Base-by-base conservation (phyloP, 345 rosid genomes). In the Boechera retrofracta region DNA sequence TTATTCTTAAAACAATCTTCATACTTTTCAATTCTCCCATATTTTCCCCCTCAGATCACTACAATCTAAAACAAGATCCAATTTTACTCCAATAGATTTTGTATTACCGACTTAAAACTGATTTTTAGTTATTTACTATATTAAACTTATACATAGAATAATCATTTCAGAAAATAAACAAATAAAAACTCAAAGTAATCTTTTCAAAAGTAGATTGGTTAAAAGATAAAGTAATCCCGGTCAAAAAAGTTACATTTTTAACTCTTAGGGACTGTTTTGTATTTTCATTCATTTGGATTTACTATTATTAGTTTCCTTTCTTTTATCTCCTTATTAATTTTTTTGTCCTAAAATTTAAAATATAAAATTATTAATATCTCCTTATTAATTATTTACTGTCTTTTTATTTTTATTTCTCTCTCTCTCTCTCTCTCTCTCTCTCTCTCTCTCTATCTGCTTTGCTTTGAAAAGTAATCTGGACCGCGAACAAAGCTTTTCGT, bases 381-480 rank as follows among this genome's bases (percentile, higher is more conserved):
- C 24, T 21, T 21, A 21, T 21, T 1, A 21, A 21, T 21, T 21
- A 21, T 21, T 21, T 21, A 21, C 18, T 29, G 49, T 68, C 35
- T 60, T 60, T 67, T 64, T 39, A 51, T 60, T 67, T 68, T 39
- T 60, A 67, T 11, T 6, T 41, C 9, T 10, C 48, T 38, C 55
- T 45, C 7, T 5, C 0, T 18, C 10, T n/a, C n/a, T n/a, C n/a
- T n/a, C n/a, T n/a, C n/a, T n/a, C n/a, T 18, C 10, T 18, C 11
- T 35, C 24, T 8, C 29, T 36, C 54, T 31, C n/a, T 13, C 4
- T 31, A 10, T 28, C 10, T 29, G 61, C 69, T 71, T 21, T 52
- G 72, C 81, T 64, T 77, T 64, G 72, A 69, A 84, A 83, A 76
- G 85, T 85, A 86, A 84, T 84, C 83, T 84, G 79, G 82, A 84